Percentiles rank a stretch among this genome's conserved stretches.
phyloP scores from a whole-genome alignment of 2,329 filamentous ascomycete species.

The Hawksworthiomyces lignivorus region DNA sequence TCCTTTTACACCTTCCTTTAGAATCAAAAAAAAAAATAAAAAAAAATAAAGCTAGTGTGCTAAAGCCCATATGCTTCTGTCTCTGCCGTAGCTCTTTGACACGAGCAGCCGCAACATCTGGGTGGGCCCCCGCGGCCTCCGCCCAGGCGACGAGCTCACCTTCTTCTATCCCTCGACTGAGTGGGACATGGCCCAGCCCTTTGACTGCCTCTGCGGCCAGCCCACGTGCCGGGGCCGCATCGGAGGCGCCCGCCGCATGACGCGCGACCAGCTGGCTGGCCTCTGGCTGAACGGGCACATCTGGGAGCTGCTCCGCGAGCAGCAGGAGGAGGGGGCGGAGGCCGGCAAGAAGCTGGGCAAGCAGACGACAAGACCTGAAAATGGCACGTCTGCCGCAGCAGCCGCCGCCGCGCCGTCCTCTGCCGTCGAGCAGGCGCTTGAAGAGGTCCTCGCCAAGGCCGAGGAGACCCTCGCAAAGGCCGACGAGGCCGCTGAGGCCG shows the following conservation, averaged over 20 bases:
- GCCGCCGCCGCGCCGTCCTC: constrained; percentile 20
- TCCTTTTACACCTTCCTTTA: too few relatives aligned
- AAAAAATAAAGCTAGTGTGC: too few relatives aligned
- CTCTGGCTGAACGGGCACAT: constrained; percentile 58
- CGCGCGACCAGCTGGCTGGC: constrained; percentile 42
- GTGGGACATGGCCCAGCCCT: constrained; percentile 66
- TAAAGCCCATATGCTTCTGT: too few relatives aligned
- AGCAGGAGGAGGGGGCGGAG: constrained; percentile 16
- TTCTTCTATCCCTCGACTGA: constrained; percentile 74
- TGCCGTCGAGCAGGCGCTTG: constrained; percentile 34
- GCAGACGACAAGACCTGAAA: constrained; percentile 8
- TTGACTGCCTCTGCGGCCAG: constrained; percentile 55
- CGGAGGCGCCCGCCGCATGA: constrained; percentile 55
- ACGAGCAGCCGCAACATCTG: constrained; percentile 48
- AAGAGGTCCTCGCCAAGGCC: constrained; percentile 34
- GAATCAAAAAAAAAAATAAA: too few relatives aligned
- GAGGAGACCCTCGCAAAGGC: constrained; percentile 38
- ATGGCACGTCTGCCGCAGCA: background rate
- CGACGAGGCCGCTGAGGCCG: constrained; percentile 39
- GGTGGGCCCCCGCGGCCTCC: constrained; percentile 48
- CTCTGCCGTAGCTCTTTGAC: constrained; percentile 48
- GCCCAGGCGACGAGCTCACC: constrained; percentile 50
- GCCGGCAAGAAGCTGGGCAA: constrained; percentile 8
- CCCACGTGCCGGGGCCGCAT: constrained; percentile 54
- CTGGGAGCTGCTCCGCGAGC: constrained; percentile 41